Conservation (phyloP, 2,329 filamentous ascomycete species). For the Fusarium sp. region DNA sequence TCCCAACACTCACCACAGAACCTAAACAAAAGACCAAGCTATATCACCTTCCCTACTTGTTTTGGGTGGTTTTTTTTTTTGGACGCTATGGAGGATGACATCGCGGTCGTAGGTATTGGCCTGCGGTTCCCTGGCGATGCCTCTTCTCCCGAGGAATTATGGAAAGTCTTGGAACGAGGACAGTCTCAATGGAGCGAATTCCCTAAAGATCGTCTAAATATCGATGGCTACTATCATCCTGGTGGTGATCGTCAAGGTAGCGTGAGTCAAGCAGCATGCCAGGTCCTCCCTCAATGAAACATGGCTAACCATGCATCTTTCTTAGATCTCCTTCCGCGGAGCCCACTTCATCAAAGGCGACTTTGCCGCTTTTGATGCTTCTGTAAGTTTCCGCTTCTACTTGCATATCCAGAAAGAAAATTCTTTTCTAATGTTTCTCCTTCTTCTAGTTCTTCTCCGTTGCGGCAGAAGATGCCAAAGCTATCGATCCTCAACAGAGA, state of each 20-base stretch:
- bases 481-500: slow-evolving; percentile 66
- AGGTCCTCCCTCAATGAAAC: not conserved
- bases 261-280: slow-evolving; percentile 50
- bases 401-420: not conserved
- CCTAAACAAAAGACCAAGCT: not conserved
- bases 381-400: slow-evolving; percentile 52
- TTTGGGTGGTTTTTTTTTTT: slow-evolving; percentile 6
- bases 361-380: slow-evolving; percentile 61
- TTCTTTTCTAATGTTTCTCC: slow-evolving; percentile 2
- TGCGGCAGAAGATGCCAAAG: slow-evolving; percentile 61
- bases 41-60: not conserved
- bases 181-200: slow-evolving; percentile 63
- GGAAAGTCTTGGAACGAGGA: slow-evolving; percentile 59
- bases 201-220: slow-evolving; percentile 61
- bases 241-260: slow-evolving; percentile 61
- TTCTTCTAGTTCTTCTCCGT: slow-evolving; percentile 62
- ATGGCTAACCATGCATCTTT: slow-evolving; percentile 13
- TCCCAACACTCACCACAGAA: not conserved
- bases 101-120: slow-evolving; percentile 64
- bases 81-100: slow-evolving; percentile 53
- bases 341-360: slow-evolving; percentile 64
- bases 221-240: slow-evolving; percentile 66
- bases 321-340: slow-evolving; percentile 60
- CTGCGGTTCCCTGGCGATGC: slow-evolving; percentile 65
- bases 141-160: slow-evolving; percentile 57